Evolutionary conservation across 352 stramenopile species (phyloP).

Genomic region (Globisporangium heterothallicum): DNA sequence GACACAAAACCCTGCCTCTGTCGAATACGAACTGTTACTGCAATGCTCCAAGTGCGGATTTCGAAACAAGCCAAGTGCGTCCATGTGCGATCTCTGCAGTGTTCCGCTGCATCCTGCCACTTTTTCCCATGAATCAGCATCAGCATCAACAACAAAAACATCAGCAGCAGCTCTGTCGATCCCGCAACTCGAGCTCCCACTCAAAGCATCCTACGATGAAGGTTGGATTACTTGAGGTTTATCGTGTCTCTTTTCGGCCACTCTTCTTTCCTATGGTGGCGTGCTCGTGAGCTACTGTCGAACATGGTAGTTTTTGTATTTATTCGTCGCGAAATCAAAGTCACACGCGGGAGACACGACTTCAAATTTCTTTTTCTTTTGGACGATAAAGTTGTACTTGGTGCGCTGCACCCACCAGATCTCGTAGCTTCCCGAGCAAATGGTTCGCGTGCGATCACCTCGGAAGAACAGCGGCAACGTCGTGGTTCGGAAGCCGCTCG

Average conservation of each 20-base stretch:
- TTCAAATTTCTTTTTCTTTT: slow-evolving; percentile 74
- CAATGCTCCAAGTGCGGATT: slow-evolving; percentile 67
- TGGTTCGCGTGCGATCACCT: slow-evolving; percentile 50
- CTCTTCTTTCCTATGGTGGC: not conserved
- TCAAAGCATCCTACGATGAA: slow-evolving; percentile 27
- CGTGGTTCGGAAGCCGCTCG: slow-evolving; percentile 68
- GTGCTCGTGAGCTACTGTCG: slow-evolving; percentile 12
- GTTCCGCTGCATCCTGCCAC: slow-evolving; percentile 20
- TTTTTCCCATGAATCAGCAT: not conserved
- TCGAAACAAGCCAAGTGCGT: slow-evolving; percentile 41
- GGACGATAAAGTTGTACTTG: slow-evolving; percentile 73
- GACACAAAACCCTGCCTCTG: slow-evolving; percentile 53
- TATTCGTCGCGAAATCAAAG: slow-evolving; percentile 76
- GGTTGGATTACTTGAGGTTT: slow-evolving; percentile 17
- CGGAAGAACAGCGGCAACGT: slow-evolving; percentile 67
- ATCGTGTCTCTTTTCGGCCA: not conserved
- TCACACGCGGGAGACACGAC: slow-evolving; percentile 62
- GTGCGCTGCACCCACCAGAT: slow-evolving; percentile 87
- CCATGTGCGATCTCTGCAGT: slow-evolving; percentile 54
- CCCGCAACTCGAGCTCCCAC: slow-evolving; percentile 8
- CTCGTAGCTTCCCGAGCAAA: slow-evolving; percentile 74
- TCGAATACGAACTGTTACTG: slow-evolving; percentile 40
- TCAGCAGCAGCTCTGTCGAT: not conserved
- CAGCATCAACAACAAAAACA: not conserved
- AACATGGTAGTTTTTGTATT: slow-evolving; percentile 67